Evolutionary conservation across 176 grass and related monocot species (phyloP).

Genomic region (Juncus inflexus): DNA sequence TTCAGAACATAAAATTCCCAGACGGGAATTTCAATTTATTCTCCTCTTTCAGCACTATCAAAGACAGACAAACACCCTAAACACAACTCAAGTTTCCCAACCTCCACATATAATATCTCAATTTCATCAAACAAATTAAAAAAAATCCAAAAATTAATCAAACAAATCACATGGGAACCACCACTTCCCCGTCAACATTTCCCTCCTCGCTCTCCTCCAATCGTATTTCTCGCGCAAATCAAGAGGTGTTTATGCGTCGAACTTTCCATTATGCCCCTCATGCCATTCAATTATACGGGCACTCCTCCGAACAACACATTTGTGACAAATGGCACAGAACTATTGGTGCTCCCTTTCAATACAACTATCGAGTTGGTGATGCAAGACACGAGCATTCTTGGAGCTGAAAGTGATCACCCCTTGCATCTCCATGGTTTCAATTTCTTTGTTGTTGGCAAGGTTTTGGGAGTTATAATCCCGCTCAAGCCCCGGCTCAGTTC

Average conservation of each 20-base stretch:
- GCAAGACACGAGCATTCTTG: slow-evolving; percentile 59
- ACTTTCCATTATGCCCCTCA: slow-evolving; percentile 49
- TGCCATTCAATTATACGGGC: slow-evolving; percentile 70
- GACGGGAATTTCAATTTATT: background rate
- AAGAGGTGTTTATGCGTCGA: slow-evolving; percentile 37
- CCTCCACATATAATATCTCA: background rate
- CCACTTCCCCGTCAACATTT: slow-evolving; percentile 23
- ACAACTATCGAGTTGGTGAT: slow-evolving; percentile 66
- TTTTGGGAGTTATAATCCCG: slow-evolving; percentile 49
- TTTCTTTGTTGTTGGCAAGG: slow-evolving; percentile 55
- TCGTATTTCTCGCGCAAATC: slow-evolving; percentile 65
- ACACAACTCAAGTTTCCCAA: background rate
- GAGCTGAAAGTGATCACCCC: slow-evolving; percentile 62
- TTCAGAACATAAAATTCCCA: no score
- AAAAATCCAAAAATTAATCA: background rate
- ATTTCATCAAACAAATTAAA: background rate
- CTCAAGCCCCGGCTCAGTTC: slow-evolving; percentile 36
- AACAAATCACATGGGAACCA: background rate
- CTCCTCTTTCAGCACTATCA: background rate
- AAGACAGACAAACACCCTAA: slow-evolving; percentile 1
- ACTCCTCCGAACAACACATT: slow-evolving; percentile 56
- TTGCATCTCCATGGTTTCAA: slow-evolving; percentile 75
- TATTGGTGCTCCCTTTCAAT: slow-evolving; percentile 55
- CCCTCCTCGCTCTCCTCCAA: slow-evolving; percentile 41
- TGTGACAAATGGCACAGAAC: slow-evolving; percentile 47